Percentiles rank a stretch among this genome's conserved stretches.
Evolutionary conservation across 2,329 filamentous ascomycete genomes (phyloP).

Genomic region (Podosphaera aphanis): DNA sequence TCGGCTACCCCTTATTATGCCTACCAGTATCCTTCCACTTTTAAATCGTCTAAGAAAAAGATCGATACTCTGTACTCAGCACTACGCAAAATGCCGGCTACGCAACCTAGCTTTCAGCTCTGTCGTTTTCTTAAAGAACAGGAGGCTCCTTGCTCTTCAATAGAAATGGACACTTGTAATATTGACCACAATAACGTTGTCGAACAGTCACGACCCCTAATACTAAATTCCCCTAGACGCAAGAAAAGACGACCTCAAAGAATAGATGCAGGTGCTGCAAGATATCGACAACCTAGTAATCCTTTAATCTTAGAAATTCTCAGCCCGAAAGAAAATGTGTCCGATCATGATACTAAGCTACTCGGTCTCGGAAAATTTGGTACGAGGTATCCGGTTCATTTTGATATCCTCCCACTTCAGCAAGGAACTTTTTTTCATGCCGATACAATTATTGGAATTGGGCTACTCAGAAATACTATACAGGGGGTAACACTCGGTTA

Average conservation of each 20-base stretch:
- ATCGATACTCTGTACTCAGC: constrained; percentile 31
- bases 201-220: neutral
- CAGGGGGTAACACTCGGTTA: neutral
- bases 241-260: constrained; percentile 12
- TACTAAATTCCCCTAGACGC: neutral
- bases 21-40: constrained; percentile 17
- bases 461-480: constrained; percentile 18
- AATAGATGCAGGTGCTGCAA: constrained; percentile 14
- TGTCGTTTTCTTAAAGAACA: constrained; percentile 17
- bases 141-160: constrained; percentile 4
- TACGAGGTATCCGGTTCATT: constrained; percentile 35
- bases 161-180: constrained; percentile 1
- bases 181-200: neutral
- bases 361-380: constrained; percentile 34
- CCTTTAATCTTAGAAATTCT: constrained; percentile 10
- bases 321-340: constrained; percentile 7
- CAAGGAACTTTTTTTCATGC: constrained; percentile 33
- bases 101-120: constrained; percentile 16
- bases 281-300: constrained; percentile 16
- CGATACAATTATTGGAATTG: constrained; percentile 33
- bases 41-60: constrained; percentile 27
- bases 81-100: constrained; percentile 15
- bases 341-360: constrained; percentile 19
- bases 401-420: constrained; percentile 36
- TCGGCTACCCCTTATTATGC: constrained; percentile 19